Evolutionary conservation across 768 basidiomycete species (phyloP).

Genomic region (Butyriboletus loyo): DNA sequence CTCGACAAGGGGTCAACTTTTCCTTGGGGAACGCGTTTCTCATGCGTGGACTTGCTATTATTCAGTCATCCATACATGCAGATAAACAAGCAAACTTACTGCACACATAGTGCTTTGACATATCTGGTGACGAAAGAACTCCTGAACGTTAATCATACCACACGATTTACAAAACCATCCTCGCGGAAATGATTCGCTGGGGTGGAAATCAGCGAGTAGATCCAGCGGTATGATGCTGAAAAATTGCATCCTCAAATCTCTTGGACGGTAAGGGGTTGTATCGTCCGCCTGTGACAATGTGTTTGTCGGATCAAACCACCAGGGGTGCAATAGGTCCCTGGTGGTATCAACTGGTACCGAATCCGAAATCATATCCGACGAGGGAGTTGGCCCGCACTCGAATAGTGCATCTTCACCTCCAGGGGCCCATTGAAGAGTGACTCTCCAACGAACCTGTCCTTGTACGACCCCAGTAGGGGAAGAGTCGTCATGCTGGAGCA

Average conservation of each 20-base stretch:
- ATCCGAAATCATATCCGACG: neutral
- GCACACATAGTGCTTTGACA: slow-evolving; percentile 42
- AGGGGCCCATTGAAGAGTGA: slow-evolving; percentile 46
- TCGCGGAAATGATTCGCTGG: slow-evolving; percentile 35
- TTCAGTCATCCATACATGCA: slow-evolving; percentile 8
- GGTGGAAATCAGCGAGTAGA: slow-evolving; percentile 28
- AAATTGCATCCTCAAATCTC: slow-evolving; percentile 26
- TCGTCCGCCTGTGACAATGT: neutral
- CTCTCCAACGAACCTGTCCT: slow-evolving; percentile 43
- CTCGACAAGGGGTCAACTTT: slow-evolving; percentile 18
- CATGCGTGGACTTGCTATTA: slow-evolving; percentile 5
- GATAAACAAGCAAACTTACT: slow-evolving; percentile 25
- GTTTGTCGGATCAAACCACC: slow-evolving; percentile 22
- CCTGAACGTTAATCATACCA: slow-evolving; percentile 48
- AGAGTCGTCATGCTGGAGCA: neutral
- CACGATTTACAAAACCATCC: slow-evolving; percentile 52
- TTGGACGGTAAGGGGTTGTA: slow-evolving; percentile 19
- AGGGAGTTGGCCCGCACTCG: neutral
- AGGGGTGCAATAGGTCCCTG: slow-evolving; percentile 13
- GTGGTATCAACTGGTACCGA: neutral
- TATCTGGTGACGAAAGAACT: slow-evolving; percentile 43
- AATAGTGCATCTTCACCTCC: slow-evolving; percentile 45
- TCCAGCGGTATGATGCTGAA: slow-evolving; percentile 31
- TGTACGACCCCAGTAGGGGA: slow-evolving; percentile 3
- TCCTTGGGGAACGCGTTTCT: slow-evolving; percentile 9